These are phyloP conservation scores for Colletotrichum graminicola DNA, from an alignment of 2,329 filamentous ascomycete genomes.

Conservation along the genomic window DNA sequence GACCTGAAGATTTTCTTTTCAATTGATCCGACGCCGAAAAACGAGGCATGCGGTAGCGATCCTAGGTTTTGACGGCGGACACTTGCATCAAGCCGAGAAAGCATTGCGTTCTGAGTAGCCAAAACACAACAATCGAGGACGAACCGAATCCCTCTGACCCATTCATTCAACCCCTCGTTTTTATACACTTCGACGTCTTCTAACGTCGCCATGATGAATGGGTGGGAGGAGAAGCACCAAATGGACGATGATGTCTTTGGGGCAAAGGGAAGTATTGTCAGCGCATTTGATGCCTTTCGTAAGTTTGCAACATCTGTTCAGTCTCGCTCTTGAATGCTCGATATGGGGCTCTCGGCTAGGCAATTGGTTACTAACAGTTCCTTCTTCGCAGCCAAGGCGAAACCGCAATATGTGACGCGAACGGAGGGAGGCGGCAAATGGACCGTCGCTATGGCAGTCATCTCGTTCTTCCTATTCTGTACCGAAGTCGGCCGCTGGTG, in stretches of 20 bases:
- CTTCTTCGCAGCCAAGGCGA: slow-evolving; percentile 82
- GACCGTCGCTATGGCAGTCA: slow-evolving; percentile 83
- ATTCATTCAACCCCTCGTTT: neutral
- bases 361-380: slow-evolving; percentile 43
- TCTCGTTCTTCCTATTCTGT: slow-evolving; percentile 81
- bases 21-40: neutral
- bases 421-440: slow-evolving; percentile 92
- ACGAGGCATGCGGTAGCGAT: slow-evolving; percentile 36
- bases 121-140: neutral
- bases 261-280: slow-evolving; percentile 77
- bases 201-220: slow-evolving; percentile 73
- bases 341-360: neutral
- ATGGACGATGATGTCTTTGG: slow-evolving; percentile 85
- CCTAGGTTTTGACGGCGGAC: slow-evolving; percentile 29
- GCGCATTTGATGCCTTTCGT: slow-evolving; percentile 98
- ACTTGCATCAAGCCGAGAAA: slow-evolving; percentile 37
- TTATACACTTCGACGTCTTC: neutral
- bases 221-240: slow-evolving; percentile 74
- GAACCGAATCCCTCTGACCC: neutral
- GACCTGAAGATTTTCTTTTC: neutral
- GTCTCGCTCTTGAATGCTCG: neutral
- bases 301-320: slow-evolving; percentile 53
- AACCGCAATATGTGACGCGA: slow-evolving; percentile 88
- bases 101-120: slow-evolving; percentile 6
- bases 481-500: slow-evolving; percentile 87